Conservation (phyloP, 2,329 filamentous ascomycete species). For the Neurospora sp. region DNA sequence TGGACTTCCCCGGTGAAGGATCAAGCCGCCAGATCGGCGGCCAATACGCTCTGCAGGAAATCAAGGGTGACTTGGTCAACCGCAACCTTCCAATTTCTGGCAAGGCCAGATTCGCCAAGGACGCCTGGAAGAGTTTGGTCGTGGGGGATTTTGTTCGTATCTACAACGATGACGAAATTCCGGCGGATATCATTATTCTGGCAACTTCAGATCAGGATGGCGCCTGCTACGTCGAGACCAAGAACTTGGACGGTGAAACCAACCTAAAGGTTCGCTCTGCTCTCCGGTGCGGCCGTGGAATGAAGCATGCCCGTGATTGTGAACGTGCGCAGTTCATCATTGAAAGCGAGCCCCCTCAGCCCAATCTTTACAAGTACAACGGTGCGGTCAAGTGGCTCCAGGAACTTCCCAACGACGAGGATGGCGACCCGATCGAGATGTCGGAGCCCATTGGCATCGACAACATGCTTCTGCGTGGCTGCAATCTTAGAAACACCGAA, state of each 20-base stretch:
- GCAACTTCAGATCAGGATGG: constrained; percentile 91
- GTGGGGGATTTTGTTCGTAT: constrained; percentile 95
- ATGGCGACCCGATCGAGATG: constrained; percentile 62
- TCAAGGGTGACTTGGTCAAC: constrained; percentile 59
- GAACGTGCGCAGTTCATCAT: constrained; percentile 80
- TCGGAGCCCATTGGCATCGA: constrained; percentile 90
- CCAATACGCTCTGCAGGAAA: constrained; percentile 29
- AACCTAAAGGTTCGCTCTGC: constrained; percentile 93
- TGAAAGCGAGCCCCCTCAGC: constrained; percentile 82
- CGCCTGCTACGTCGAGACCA: constrained; percentile 94
- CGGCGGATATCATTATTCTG: constrained; percentile 84
- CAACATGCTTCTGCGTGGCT: constrained; percentile 87
- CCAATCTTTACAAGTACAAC: constrained; percentile 92
- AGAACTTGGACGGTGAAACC: constrained; percentile 95
- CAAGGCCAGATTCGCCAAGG: constrained; percentile 78
- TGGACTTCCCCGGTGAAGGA: constrained; percentile 20
- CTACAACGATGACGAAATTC: constrained; percentile 92
- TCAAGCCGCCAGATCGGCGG: constrained; percentile 28
- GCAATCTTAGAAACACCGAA: constrained; percentile 88
- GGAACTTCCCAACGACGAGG: constrained; percentile 49
- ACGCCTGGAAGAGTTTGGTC: constrained; percentile 89
- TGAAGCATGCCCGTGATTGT: constrained; percentile 87
- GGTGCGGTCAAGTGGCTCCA: constrained; percentile 80
- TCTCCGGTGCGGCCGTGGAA: constrained; percentile 68
- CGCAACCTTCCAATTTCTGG: constrained; percentile 53